These are phyloP conservation scores for Amaranthus tricolor DNA, from an alignment of 179 eudicot species.

Conservation along the genomic window DNA sequence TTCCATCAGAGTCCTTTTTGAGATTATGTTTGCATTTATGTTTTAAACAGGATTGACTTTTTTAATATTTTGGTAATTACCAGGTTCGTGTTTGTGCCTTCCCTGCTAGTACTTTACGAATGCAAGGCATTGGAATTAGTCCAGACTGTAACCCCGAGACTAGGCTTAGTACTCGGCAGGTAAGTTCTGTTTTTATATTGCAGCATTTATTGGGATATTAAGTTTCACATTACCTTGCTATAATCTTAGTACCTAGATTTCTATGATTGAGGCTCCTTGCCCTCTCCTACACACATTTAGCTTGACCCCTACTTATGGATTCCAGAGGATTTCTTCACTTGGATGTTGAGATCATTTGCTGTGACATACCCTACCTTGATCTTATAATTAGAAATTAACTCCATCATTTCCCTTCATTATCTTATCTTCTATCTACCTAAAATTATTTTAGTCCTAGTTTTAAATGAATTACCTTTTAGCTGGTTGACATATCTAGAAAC, in stretches of 20 bases:
- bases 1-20: not conserved
- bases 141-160: slow-evolving; percentile 94
- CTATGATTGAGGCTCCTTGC: not conserved
- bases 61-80: slow-evolving; percentile 6
- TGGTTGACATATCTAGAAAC: too few species aligned
- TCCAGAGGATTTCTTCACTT: not conserved
- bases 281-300: not conserved
- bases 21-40: not conserved
- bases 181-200: slow-evolving; percentile 20
- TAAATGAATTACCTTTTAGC: too few species aligned
- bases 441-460: too few species aligned
- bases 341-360: not conserved
- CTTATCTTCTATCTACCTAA: too few species aligned
- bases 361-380: not conserved
- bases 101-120: slow-evolving; percentile 68
- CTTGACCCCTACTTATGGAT: not conserved
- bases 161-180: slow-evolving; percentile 80
- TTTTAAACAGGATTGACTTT: not conserved
- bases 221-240: not conserved
- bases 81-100: slow-evolving; percentile 97
- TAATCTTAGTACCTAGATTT: not conserved
- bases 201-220: not conserved
- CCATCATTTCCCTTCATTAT: not conserved
- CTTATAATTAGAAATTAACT: not conserved
- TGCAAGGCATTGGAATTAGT: slow-evolving; percentile 88